Percentiles rank a stretch among this genome's conserved stretches.
These are phyloP conservation scores for Carpinus viminea DNA, from an alignment of 306 rosid species.

Conservation along the genomic window DNA sequence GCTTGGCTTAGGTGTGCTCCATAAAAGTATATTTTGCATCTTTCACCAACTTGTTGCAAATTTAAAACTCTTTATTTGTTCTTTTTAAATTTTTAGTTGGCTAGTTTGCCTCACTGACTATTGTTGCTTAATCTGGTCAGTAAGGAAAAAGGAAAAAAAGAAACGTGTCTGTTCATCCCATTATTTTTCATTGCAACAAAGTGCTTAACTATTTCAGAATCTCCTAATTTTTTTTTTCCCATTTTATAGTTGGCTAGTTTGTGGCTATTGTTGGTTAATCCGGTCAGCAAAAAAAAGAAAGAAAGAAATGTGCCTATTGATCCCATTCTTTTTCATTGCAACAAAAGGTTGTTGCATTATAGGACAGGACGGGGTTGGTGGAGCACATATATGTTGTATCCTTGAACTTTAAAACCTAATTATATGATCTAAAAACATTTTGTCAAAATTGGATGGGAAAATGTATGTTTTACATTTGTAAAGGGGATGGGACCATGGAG, in stretches of 20 bases:
- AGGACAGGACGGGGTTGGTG: background rate
- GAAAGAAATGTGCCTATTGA: background rate
- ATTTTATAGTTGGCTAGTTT: background rate
- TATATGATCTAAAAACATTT: background rate
- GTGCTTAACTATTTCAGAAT: no score
- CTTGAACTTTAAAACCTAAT: background rate
- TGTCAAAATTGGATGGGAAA: background rate
- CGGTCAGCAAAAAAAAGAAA: background rate
- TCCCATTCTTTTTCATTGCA: background rate
- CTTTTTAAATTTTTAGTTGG: background rate
- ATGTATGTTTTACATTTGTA: background rate
- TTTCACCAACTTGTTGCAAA: background rate
- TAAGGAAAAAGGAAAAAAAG: background rate
- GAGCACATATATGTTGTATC: background rate
- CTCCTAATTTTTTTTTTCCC: no score
- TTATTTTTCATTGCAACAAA: no score
- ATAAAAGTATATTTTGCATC: constrained; percentile 11
- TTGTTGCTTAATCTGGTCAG: background rate
- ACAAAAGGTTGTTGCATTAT: background rate
- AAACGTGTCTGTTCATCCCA: background rate
- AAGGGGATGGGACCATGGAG: background rate
- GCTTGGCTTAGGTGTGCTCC: constrained; percentile 73
- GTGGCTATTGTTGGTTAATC: background rate
- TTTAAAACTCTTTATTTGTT: background rate
- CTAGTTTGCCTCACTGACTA: background rate